These are phyloP conservation scores for Striga hermonthica DNA, from an alignment of 305 asterid species.

Conservation along the genomic window DNA sequence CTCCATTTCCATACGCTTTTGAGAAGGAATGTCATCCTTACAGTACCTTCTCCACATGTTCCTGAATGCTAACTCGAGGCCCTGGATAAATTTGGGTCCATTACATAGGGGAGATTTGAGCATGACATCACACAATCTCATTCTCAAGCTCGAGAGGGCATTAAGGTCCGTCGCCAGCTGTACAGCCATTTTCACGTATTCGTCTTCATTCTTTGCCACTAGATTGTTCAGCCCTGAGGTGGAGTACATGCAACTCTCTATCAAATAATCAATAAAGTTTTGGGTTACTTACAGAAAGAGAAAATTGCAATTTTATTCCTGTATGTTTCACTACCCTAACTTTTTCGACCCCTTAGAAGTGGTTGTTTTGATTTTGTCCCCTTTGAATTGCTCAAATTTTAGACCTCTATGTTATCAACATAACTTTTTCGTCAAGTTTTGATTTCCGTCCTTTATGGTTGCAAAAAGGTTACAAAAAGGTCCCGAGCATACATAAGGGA, in stretches of 20 bases:
- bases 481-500: no score
- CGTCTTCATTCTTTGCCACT: conserved; percentile 85
- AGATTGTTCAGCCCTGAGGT: conserved; percentile 75
- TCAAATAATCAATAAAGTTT: neutral
- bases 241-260: conserved; percentile 21
- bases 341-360: no score
- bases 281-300: neutral
- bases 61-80: conserved; percentile 71
- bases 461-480: no score
- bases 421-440: no score
- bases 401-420: no score
- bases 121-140: conserved; percentile 76
- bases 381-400: no score
- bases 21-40: conserved; percentile 81
- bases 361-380: no score
- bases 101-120: conserved; percentile 79
- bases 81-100: conserved; percentile 61
- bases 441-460: no score
- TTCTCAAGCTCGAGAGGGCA: conserved; percentile 76
- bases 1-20: conserved; percentile 50
- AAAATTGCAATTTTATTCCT: neutral
- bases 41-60: conserved; percentile 87
- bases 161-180: conserved; percentile 68
- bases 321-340: no score
- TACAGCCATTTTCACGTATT: conserved; percentile 70